Percentiles rank a stretch among this genome's conserved stretches.
phyloP scores from a whole-genome alignment of 768 basidiomycete species.

The Imleria badia region DNA sequence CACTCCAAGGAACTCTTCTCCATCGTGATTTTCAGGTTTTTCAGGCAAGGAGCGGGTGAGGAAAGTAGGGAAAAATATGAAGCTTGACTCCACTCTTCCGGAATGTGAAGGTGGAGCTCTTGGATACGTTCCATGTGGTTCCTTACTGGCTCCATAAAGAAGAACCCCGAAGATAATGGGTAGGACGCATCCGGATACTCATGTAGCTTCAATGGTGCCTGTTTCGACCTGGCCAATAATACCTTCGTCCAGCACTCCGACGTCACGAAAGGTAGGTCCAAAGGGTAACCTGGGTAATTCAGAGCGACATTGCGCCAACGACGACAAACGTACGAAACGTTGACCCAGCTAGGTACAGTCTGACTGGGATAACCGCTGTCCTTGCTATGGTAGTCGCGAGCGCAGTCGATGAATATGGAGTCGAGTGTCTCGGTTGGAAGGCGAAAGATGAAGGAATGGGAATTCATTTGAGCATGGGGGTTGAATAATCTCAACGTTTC shows the following conservation, averaged over 20 bases:
- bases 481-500: background rate
- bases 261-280: slow-evolving; percentile 37
- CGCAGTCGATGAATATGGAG: slow-evolving; percentile 11
- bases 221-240: slow-evolving; percentile 44
- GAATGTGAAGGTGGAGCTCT: background rate
- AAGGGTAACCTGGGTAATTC: slow-evolving; percentile 36
- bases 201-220: slow-evolving; percentile 25
- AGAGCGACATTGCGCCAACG: slow-evolving; percentile 47
- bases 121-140: background rate
- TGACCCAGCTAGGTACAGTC: background rate
- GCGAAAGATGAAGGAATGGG: slow-evolving; percentile 2
- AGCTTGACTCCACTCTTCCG: no score
- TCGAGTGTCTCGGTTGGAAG: slow-evolving; percentile 17
- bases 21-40: background rate
- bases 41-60: background rate
- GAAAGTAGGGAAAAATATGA: no score
- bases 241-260: slow-evolving; percentile 38
- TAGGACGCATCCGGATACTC: no score
- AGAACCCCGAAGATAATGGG: no score
- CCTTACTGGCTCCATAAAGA: background rate
- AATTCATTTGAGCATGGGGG: slow-evolving; percentile 7
- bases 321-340: slow-evolving; percentile 14
- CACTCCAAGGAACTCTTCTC: no score
- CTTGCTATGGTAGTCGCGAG: background rate
- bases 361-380: background rate